Evolutionary conservation across 371 early-diverging fungal species (phyloP).

Genomic region (Apophysomyces trapeziformis): DNA sequence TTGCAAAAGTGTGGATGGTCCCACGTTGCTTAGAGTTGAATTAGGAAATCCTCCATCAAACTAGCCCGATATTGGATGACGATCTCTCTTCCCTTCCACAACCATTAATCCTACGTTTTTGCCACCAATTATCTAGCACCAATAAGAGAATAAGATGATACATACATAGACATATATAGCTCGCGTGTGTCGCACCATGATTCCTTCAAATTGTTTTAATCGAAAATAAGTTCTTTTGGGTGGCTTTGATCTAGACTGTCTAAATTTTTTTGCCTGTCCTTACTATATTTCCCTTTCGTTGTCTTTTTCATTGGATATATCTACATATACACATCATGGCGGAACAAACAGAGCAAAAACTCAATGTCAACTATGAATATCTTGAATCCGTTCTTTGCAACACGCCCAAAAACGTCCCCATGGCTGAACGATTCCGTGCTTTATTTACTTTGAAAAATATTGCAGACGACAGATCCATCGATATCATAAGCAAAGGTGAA

Average conservation of each 20-base stretch:
- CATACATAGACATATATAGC: too few relatives aligned
- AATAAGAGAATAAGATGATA: background rate
- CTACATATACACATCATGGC: background rate
- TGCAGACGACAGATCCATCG: slow-evolving; percentile 75
- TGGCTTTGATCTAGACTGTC: slow-evolving; percentile 1
- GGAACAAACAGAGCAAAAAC: slow-evolving; percentile 8
- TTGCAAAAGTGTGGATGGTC: background rate
- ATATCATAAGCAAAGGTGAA: slow-evolving; percentile 85
- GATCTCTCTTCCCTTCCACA: background rate
- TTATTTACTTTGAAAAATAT: slow-evolving; percentile 95
- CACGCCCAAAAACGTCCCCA: slow-evolving; percentile 60
- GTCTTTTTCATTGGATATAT: background rate
- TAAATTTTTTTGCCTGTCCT: background rate
- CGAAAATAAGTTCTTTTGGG: background rate
- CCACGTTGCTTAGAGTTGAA: background rate
- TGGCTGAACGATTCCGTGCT: slow-evolving; percentile 92
- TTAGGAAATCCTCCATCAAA: background rate
- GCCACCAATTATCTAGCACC: background rate
- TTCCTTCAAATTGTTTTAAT: too few relatives aligned
- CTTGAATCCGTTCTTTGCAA: slow-evolving; percentile 66
- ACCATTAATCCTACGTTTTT: too few relatives aligned
- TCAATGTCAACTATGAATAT: slow-evolving; percentile 41
- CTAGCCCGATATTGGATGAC: background rate
- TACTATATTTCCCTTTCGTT: background rate
- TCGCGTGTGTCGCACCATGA: too few relatives aligned